Conservation (phyloP, 2,329 filamentous ascomycete genomes). For the Verruconis gallopava region DNA sequence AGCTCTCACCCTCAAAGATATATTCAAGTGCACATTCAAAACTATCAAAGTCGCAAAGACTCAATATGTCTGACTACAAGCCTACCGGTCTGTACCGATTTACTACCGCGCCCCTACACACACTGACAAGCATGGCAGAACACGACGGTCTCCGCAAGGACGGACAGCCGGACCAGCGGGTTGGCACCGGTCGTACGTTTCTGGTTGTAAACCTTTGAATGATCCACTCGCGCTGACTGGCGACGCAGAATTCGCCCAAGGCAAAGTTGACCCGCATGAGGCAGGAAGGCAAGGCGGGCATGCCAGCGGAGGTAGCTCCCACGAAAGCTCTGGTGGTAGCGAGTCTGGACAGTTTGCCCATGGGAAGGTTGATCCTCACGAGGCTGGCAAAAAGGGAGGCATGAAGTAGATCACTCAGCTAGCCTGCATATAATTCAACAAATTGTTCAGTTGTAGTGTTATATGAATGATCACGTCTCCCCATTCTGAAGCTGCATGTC, state of each 20-base stretch:
- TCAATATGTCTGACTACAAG: conserved; percentile 24
- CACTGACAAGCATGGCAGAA: conserved; percentile 16
- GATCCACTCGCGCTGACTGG: not conserved
- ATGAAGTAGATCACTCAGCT: no score
- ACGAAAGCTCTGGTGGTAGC: conserved; percentile 10
- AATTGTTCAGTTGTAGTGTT: no score
- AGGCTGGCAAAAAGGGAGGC: conserved; percentile 9
- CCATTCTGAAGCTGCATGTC: no score
- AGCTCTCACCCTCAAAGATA: conserved; percentile 7
- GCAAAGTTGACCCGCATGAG: conserved; percentile 29
- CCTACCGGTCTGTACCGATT: conserved; percentile 17
- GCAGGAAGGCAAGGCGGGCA: conserved; percentile 28
- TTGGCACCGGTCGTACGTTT: conserved; percentile 24
- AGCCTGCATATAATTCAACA: no score
- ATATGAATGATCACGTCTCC: no score
- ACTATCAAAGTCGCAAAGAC: conserved; percentile 4
- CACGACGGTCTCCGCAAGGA: conserved; percentile 31
- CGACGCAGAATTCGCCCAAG: conserved; percentile 25
- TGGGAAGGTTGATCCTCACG: conserved; percentile 6
- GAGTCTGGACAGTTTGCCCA: conserved; percentile 6
- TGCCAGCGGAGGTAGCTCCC: conserved; percentile 13
- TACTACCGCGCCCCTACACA: not conserved
- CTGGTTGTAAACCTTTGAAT: not conserved
- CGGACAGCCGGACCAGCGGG: conserved; percentile 29
- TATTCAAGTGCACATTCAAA: conserved; percentile 8